phyloP scores from a whole-genome alignment of 768 basidiomycete species.

The Phaeotremella fagi region DNA sequence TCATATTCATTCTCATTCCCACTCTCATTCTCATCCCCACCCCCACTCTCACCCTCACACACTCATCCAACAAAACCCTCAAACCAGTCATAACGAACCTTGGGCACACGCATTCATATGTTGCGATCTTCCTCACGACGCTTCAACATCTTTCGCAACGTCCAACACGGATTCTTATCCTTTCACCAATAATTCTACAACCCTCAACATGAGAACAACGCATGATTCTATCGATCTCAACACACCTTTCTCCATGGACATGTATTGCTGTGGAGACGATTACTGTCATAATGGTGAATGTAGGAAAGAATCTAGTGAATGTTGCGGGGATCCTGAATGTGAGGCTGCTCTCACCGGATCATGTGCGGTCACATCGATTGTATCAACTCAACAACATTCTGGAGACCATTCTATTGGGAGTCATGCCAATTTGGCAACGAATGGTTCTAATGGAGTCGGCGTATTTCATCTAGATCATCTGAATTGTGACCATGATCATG shows the following conservation, averaged over 20 bases:
- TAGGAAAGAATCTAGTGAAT: slow-evolving; percentile 8
- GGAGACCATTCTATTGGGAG: too few species aligned
- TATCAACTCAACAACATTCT: too few species aligned
- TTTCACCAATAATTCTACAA: slow-evolving; percentile 1
- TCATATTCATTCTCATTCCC: not conserved
- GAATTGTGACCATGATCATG: not conserved
- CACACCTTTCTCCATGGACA: slow-evolving; percentile 10
- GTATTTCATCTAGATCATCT: not conserved
- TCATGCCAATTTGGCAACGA: not conserved
- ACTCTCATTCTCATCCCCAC: too few species aligned
- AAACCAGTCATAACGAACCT: slow-evolving; percentile 24
- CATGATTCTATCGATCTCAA: slow-evolving; percentile 1
- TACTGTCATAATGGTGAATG: slow-evolving; percentile 1
- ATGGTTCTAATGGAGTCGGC: not conserved
- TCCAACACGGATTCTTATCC: not conserved
- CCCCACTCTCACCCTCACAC: too few species aligned
- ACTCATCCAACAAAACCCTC: slow-evolving; percentile 8
- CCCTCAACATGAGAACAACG: not conserved
- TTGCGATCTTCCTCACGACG: slow-evolving; percentile 34
- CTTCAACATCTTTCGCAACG: slow-evolving; percentile 22
- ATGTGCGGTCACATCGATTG: slow-evolving; percentile 1
- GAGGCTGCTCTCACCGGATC: not conserved
- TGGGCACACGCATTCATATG: slow-evolving; percentile 39
- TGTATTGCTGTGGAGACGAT: slow-evolving; percentile 18
- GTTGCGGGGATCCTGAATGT: slow-evolving; percentile 25